Percentiles rank a stretch among this genome's conserved stretches.
phyloP scores from a whole-genome alignment of 2,329 filamentous ascomycete species.

The Ophiobolus disseminans region DNA sequence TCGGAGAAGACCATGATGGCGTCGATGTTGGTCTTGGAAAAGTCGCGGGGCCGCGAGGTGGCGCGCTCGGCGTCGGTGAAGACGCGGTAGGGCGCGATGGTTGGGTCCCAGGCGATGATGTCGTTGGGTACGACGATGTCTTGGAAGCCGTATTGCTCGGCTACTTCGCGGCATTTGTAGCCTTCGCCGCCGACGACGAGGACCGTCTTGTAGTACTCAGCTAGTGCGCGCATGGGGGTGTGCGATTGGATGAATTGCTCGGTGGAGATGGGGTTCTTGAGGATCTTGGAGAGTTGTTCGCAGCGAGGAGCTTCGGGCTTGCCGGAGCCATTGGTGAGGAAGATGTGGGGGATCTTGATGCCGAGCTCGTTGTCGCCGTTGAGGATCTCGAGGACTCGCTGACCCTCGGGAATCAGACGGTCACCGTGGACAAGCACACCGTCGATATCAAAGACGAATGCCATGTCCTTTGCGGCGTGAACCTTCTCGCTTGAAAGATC shows the following conservation, averaged over 20 bases:
- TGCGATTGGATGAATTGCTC: slow-evolving; percentile 81
- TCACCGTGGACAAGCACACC: slow-evolving; percentile 78
- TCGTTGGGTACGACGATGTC: slow-evolving; percentile 77
- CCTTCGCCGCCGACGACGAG: slow-evolving; percentile 78
- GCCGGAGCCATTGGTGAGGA: slow-evolving; percentile 76
- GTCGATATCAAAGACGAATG: slow-evolving; percentile 80
- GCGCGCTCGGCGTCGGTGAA: slow-evolving; percentile 73
- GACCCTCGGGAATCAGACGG: slow-evolving; percentile 71
- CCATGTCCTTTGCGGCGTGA: slow-evolving; percentile 76
- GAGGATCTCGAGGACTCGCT: slow-evolving; percentile 71
- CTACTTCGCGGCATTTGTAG: slow-evolving; percentile 75
- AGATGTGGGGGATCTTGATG: slow-evolving; percentile 78
- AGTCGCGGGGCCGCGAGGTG: slow-evolving; percentile 73
- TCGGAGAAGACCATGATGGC: slow-evolving; percentile 79
- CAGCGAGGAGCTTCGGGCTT: slow-evolving; percentile 72
- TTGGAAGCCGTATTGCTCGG: slow-evolving; percentile 76
- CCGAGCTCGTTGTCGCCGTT: slow-evolving; percentile 79
- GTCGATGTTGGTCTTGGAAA: slow-evolving; percentile 73
- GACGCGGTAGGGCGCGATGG: slow-evolving; percentile 71
- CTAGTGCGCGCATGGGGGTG: slow-evolving; percentile 77
- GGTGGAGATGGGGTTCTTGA: slow-evolving; percentile 68
- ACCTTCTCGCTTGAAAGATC: slow-evolving; percentile 72
- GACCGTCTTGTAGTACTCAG: slow-evolving; percentile 79
- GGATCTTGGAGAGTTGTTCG: slow-evolving; percentile 71
- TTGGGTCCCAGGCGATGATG: slow-evolving; percentile 72